A percentile compares a stretch with the other conserved stretches of the same genome.
Conservation (phyloP, 2,329 filamentous ascomycete species). For the Cordyceps javanica region DNA sequence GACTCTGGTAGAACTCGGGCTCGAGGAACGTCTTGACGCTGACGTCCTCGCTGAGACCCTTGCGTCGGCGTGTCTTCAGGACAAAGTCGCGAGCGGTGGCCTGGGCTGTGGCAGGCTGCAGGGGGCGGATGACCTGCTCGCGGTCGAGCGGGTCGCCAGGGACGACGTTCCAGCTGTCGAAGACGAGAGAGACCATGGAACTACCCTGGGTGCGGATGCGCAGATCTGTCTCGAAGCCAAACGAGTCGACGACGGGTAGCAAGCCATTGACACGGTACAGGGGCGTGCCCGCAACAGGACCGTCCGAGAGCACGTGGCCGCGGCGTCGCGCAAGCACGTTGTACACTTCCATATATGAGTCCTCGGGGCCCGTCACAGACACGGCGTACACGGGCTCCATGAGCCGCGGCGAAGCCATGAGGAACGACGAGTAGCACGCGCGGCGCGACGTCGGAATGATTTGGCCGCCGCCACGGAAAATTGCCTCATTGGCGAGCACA, state of each 20-base stretch:
- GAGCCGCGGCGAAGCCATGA: constrained; percentile 91
- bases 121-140: constrained; percentile 70
- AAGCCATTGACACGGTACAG: constrained; percentile 87
- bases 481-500: constrained; percentile 78
- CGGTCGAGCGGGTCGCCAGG: constrained; percentile 92
- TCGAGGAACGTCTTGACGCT: constrained; percentile 95
- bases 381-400: constrained; percentile 97
- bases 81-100: constrained; percentile 94
- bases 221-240: constrained; percentile 96
- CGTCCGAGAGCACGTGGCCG: constrained; percentile 91
- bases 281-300: constrained; percentile 87
- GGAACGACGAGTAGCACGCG: constrained; percentile 90
- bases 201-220: constrained; percentile 93
- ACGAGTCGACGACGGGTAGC: constrained; percentile 93
- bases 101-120: constrained; percentile 83
- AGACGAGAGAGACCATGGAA: constrained; percentile 83
- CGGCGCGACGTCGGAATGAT: constrained; percentile 93
- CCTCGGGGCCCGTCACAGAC: constrained; percentile 86
- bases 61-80: constrained; percentile 86
- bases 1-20: constrained; percentile 80
- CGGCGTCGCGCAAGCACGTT: constrained; percentile 82
- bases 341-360: constrained; percentile 83
- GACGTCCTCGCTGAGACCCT: constrained; percentile 92
- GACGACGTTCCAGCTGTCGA: constrained; percentile 93
- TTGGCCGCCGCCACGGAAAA: constrained; percentile 91